Base-by-base conservation (phyloP, 495 filamentous ascomycete genomes). In the Platismatia glauca region DNA sequence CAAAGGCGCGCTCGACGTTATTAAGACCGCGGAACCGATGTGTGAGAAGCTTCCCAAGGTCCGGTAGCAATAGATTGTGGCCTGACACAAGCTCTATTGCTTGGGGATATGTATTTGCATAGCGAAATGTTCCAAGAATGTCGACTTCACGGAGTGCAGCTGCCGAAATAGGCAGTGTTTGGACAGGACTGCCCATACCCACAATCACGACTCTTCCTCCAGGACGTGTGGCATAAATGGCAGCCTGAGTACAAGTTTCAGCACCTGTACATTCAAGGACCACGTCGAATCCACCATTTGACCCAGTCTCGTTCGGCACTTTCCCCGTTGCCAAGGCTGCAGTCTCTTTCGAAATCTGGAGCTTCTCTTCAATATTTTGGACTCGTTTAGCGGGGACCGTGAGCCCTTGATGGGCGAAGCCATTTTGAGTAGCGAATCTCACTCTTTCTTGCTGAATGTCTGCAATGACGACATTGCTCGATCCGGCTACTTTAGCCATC, bases 251-350 rank as follows among this genome's bases (percentile, higher is more conserved):
- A 71, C 90, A 95, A 4, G 85, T 78, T 41, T 91, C 89, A 58
- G 93, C 90, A 52, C 92, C 92, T 0, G 92, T 96, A 72, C 92
- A 96, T 69, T 97, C 92, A 68, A 95, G 95, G 9, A 90, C 85
- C 11, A 87, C 77, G 64, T 90, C 86, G 27, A 95, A 85, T 27
- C 89, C 89, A 4, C 84, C 79, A 13, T 71, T 70, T 35, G 67
- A 64, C 29, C 18, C 48, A 15, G 34, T 20, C 6, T 9, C 37
- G 31, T 71, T 73, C 24, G 80, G 60, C 16, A 68, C 9, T 18
- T 4, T 43, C 8, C 33, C 70, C 4, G 71, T 78, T 1, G 82
- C 77, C n/a, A 81, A 74, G 4, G 70, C 74, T 7, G 86, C 86
- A 0, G 81, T 77, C 37, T 76, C 72, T 69, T 82, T 85, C 24